Evolutionary conservation across 78 protist genomes (phyloP).

Genomic region (Dictyostelium citrinum): DNA sequence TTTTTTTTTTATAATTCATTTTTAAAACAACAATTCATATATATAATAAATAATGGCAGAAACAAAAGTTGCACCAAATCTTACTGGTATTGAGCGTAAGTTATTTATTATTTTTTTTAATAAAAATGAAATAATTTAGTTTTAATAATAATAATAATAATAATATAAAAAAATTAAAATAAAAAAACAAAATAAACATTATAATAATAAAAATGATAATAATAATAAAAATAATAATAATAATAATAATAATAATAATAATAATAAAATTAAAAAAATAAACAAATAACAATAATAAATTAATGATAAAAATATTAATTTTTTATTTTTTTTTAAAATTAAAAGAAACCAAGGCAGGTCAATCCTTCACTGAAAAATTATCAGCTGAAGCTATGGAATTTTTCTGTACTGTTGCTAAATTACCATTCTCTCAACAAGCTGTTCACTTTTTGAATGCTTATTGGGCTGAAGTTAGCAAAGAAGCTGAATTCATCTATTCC

Average conservation of each 20-base stretch:
- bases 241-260: too few relatives aligned
- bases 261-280: too few relatives aligned
- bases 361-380: slow-evolving; percentile 84
- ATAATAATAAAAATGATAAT: too few relatives aligned
- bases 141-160: too few relatives aligned
- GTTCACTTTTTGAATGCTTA: slow-evolving; percentile 85
- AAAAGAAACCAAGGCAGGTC: slow-evolving; percentile 28
- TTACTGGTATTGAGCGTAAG: slow-evolving; percentile 3
- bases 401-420: slow-evolving; percentile 55
- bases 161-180: too few relatives aligned
- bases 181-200: too few relatives aligned
- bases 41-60: neutral
- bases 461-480: slow-evolving; percentile 68
- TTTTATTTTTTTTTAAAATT: neutral
- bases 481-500: slow-evolving; percentile 83
- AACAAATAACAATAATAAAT: too few relatives aligned
- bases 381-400: slow-evolving; percentile 67
- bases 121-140: neutral
- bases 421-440: slow-evolving; percentile 85
- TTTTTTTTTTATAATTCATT: neutral
- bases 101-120: neutral
- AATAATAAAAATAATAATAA: too few relatives aligned
- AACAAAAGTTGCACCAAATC: neutral
- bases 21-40: neutral
- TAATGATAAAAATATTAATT: too few relatives aligned